Evolutionary conservation across 2,329 filamentous ascomycete genomes (phyloP).

Genomic region (Xylariaceae sp.): DNA sequence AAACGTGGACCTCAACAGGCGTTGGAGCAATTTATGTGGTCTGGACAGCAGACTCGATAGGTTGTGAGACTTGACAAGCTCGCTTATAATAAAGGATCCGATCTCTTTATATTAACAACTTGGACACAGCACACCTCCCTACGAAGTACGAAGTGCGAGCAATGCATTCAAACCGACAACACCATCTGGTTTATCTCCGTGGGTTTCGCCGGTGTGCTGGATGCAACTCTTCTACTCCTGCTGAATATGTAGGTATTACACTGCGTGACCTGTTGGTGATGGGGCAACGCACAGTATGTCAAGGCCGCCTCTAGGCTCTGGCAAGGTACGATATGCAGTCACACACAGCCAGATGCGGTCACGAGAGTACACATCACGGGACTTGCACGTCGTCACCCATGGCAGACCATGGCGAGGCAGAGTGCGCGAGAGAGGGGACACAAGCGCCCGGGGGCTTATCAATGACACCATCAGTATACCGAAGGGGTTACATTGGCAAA

Average conservation of each 20-base stretch:
- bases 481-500: slow-evolving; percentile 19
- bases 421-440: slow-evolving; percentile 3
- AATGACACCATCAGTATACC: slow-evolving; percentile 16
- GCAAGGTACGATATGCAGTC: slow-evolving; percentile 26
- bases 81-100: neutral
- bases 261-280: neutral
- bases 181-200: neutral
- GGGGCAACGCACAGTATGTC: slow-evolving; percentile 5
- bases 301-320: neutral
- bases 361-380: slow-evolving; percentile 30
- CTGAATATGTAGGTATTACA: neutral
- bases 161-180: neutral
- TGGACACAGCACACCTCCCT: neutral
- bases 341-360: slow-evolving; percentile 31
- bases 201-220: slow-evolving; percentile 13
- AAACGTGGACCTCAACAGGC: neutral
- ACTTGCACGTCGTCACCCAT: slow-evolving; percentile 18
- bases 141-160: neutral
- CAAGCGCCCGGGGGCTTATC: slow-evolving; percentile 14
- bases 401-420: slow-evolving; percentile 18
- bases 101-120: neutral
- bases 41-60: neutral
- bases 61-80: neutral
- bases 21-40: neutral
- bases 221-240: slow-evolving; percentile 25